Evolutionary conservation across 306 rosid genomes (phyloP).

Genomic region (Begonia masoniana): DNA sequence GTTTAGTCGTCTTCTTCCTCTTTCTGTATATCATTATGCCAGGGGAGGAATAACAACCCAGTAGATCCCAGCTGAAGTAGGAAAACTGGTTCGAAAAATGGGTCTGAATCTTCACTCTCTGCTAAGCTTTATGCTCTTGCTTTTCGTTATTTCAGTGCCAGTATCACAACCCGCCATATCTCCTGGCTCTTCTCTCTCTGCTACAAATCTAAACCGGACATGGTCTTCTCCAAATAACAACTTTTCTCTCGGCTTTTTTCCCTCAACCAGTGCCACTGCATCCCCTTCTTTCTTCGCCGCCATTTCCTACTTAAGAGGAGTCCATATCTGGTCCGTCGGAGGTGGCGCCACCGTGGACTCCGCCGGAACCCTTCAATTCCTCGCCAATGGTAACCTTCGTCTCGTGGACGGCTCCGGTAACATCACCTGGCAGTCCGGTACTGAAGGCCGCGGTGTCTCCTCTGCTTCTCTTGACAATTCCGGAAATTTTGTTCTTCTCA

Average conservation of each 20-base stretch:
- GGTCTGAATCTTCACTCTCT: too few relatives aligned
- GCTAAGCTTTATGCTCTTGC: too few relatives aligned
- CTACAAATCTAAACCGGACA: conserved; percentile 21
- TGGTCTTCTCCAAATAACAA: conserved; percentile 30
- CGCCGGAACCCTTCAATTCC: conserved; percentile 33
- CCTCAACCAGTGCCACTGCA: conserved; percentile 12
- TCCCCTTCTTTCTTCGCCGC: conserved; percentile 46
- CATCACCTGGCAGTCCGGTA: conserved; percentile 42
- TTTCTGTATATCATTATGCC: too few relatives aligned
- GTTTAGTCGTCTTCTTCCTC: too few relatives aligned
- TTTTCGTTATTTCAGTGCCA: too few relatives aligned
- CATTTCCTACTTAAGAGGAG: conserved; percentile 33
- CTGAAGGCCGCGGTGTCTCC: conserved; percentile 39
- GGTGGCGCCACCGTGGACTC: conserved; percentile 33
- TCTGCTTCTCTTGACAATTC: too few relatives aligned
- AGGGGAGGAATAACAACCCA: too few relatives aligned
- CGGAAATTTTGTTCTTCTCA: conserved; percentile 37
- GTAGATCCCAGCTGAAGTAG: too few relatives aligned
- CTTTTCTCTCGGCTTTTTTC: conserved; percentile 38
- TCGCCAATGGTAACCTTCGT: conserved; percentile 34
- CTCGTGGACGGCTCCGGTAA: conserved; percentile 47
- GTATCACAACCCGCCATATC: too few relatives aligned
- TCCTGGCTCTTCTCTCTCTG: conserved; percentile 40
- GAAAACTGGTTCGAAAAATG: too few relatives aligned
- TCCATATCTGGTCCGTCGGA: conserved; percentile 57